phyloP scores from a whole-genome alignment of 225 moss, liverwort and hornwort species.

The Climacium dendroides region DNA sequence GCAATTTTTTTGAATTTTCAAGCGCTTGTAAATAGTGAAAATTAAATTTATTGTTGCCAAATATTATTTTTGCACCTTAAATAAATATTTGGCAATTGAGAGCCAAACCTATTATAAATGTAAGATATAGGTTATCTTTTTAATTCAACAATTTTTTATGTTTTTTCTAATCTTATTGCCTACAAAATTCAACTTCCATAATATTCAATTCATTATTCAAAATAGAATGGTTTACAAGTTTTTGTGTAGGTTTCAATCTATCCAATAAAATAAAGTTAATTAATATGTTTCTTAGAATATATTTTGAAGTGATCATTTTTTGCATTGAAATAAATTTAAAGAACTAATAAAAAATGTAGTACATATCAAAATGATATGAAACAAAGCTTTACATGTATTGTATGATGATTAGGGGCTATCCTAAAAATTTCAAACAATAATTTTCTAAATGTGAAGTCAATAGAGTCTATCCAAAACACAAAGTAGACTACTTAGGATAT shows the following conservation, averaged over 20 bases:
- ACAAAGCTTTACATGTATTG: no score
- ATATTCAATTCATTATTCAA: no score
- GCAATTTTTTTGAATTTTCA: background rate
- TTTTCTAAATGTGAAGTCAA: background rate
- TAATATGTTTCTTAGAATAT: no score
- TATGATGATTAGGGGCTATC: background rate
- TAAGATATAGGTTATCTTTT: background rate
- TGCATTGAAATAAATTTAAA: background rate
- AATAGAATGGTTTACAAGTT: background rate
- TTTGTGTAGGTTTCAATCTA: no score
- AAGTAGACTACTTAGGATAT: no score
- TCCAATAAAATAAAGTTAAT: background rate
- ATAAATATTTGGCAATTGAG: background rate
- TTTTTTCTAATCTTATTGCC: no score
- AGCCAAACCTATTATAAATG: background rate
- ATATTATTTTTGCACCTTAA: background rate
- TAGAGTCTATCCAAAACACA: background rate
- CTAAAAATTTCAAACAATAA: no score
- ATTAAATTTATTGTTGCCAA: background rate
- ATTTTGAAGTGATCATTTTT: no score
- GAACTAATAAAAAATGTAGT: rapidly evolving
- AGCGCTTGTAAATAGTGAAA: rapidly evolving
- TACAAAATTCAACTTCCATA: no score
- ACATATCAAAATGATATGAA: background rate
- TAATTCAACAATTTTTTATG: rapidly evolving